Evolutionary conservation across 2,329 filamentous ascomycete genomes (phyloP), one percentile per base, ranked within the genome.

Genomic region (Tolypocladium guangdongense): DNA sequence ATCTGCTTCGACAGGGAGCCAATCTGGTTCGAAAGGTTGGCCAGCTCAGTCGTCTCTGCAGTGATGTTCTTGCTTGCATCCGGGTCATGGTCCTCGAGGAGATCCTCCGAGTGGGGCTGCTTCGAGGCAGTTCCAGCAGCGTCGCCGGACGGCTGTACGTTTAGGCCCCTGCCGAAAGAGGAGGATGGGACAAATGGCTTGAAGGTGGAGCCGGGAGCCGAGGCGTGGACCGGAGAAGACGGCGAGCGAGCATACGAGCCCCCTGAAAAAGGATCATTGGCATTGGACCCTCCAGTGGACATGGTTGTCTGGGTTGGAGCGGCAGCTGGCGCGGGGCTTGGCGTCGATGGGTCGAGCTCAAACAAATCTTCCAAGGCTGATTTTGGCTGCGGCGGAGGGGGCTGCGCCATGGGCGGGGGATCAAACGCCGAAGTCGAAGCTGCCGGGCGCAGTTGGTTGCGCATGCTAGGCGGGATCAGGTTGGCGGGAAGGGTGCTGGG

Each of bases 11-110:
- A 87, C 53, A 99, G 73, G 2, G 88, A 92, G 35, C 90, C 86
- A 58, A 99, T 90, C 68, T 97, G 93, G 67, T 95, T 97, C 1
- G 92, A 96, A 61, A 99, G 78, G 66, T 99, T 97, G 51, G 91
- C 93, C 54, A 99, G 78, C 68, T 99, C 93, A 0, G 88, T 86
- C 2, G 91, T 93, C 65, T 99, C 93, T 58, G 84, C 86, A 0
- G 87, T 93, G 30, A 97, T 75, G 67, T 88, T 95, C 68, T 87
- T 93, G 71, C 86, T 92, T 53, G 91, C 83, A 63, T 95, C 90
- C 1, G 87, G 87, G 59, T 97, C 92, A 59, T 85, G 86, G 61
- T 96, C 91, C 18, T 88, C 89, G n/a, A 99, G 78, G 8, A 97
- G 78, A 68, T 97, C 93, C 62, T 96, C 90, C 50, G 85, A 77